Conservation (phyloP, 2,329 filamentous ascomycete genomes). For the Ceratocystiopsis brevicomis region DNA sequence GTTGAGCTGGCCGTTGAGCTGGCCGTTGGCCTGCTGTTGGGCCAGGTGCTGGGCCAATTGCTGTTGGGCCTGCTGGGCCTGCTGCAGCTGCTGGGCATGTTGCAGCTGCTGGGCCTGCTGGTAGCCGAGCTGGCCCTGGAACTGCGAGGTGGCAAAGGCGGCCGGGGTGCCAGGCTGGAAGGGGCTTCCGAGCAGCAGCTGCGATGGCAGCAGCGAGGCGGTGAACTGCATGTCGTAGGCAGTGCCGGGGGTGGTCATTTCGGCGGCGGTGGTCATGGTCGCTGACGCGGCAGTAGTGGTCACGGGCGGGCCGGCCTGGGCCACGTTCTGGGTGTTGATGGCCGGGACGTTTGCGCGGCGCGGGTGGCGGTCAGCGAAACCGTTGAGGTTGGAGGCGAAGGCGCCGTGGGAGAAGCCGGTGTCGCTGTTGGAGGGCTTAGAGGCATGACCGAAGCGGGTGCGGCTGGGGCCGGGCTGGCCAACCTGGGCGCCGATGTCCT, state of each 20-base stretch:
- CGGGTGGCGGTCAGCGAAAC: constrained; percentile 73
- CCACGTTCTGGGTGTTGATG: constrained; percentile 69
- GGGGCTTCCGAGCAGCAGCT: constrained; percentile 83
- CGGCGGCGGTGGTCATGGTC: constrained; percentile 34
- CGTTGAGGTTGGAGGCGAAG: constrained; percentile 69
- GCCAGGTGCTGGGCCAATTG: constrained; percentile 31
- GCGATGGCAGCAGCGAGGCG: constrained; percentile 67
- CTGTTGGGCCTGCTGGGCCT: constrained; percentile 50
- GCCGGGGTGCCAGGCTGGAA: constrained; percentile 91
- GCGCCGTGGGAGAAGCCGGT: constrained; percentile 87
- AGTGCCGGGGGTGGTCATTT: constrained; percentile 72
- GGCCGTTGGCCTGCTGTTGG: constrained; percentile 29
- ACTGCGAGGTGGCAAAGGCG: constrained; percentile 79
- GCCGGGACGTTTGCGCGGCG: constrained; percentile 72
- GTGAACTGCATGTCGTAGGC: constrained; percentile 98
- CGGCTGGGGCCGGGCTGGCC: constrained; percentile 37
- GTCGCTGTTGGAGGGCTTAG: constrained; percentile 66
- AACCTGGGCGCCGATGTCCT: constrained; percentile 51
- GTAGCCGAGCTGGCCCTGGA: constrained; percentile 66
- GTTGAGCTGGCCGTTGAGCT: constrained; percentile 37
- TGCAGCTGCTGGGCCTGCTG: constrained; percentile 45
- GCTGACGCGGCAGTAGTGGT: constrained; percentile 26
- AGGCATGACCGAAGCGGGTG: constrained; percentile 51
- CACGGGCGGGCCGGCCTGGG: constrained; percentile 20
- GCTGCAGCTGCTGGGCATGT: constrained; percentile 37